These are phyloP conservation scores for Prosopis cineraria DNA, from an alignment of 306 rosid genomes.

Conservation along the genomic window DNA sequence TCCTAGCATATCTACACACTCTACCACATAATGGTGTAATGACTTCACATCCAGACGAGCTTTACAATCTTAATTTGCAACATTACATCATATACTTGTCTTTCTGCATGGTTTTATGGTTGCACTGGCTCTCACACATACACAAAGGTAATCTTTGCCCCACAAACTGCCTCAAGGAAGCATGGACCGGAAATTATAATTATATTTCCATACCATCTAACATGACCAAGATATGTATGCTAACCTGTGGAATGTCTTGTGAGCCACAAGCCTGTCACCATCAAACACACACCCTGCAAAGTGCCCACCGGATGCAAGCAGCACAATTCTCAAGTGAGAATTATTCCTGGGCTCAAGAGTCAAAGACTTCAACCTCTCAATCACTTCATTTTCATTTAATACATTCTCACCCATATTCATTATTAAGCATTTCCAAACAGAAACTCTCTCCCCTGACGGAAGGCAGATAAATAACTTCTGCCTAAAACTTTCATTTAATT, in stretches of 20 bases:
- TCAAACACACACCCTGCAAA: slow-evolving; percentile 94
- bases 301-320: slow-evolving; percentile 94
- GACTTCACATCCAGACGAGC: background rate
- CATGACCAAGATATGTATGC: slow-evolving; percentile 25
- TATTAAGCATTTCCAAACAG: slow-evolving; percentile 80
- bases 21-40: background rate
- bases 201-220: background rate
- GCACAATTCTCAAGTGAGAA: slow-evolving; percentile 65
- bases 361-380: slow-evolving; percentile 60
- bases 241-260: slow-evolving; percentile 97
- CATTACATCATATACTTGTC: slow-evolving; percentile 9
- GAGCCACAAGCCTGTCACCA: slow-evolving; percentile 76
- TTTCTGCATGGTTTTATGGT: background rate
- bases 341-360: slow-evolving; percentile 66
- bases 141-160: background rate
- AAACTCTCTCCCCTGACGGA: slow-evolving; percentile 67
- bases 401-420: slow-evolving; percentile 63
- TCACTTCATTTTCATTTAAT: slow-evolving; percentile 48
- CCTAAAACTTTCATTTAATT: slow-evolving; percentile 46
- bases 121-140: slow-evolving; percentile 15
- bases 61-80: slow-evolving; percentile 20
- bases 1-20: background rate
- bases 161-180: slow-evolving; percentile 19
- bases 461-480: slow-evolving; percentile 62
- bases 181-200: slow-evolving; percentile 1